Percentiles rank a stretch among this genome's conserved stretches.
phyloP scores from a whole-genome alignment of 2,329 filamentous ascomycete species.

The Pseudogymnoascus sp. region DNA sequence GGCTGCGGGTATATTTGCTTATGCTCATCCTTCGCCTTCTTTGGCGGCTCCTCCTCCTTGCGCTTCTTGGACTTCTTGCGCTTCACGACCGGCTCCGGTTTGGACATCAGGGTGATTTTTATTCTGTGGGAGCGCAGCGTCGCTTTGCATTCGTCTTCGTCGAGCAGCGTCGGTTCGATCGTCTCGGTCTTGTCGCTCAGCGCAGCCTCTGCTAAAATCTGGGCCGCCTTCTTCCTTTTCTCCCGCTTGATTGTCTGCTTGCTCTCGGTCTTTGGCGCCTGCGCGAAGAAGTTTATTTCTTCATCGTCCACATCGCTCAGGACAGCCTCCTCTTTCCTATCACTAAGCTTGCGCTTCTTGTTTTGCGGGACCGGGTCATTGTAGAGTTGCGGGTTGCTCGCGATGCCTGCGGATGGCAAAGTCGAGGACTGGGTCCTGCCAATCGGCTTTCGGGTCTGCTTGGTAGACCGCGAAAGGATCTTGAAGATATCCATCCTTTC shows the following conservation, averaged over 20 bases:
- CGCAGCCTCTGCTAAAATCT: conserved; percentile 5
- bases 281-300: conserved; percentile 52
- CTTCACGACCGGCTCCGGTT: conserved; percentile 34
- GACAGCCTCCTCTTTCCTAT: conserved; percentile 26
- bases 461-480: conserved; percentile 64
- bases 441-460: conserved; percentile 36
- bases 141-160: conserved; percentile 65
- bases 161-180: conserved; percentile 36
- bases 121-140: conserved; percentile 74
- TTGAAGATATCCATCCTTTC: conserved; percentile 56
- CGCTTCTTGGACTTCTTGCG: conserved; percentile 53
- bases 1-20: conserved; percentile 72
- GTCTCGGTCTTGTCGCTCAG: neutral
- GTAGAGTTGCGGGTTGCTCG: conserved; percentile 63
- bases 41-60: conserved; percentile 34
- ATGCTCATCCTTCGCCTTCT: conserved; percentile 43
- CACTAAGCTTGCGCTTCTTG: conserved; percentile 51
- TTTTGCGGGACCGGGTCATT: conserved; percentile 45
- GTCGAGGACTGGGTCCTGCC: conserved; percentile 32
- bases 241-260: conserved; percentile 20
- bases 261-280: conserved; percentile 30
- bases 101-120: conserved; percentile 71
- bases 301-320: conserved; percentile 33
- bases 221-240: conserved; percentile 15
- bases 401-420: conserved; percentile 59